Evolutionary conservation across 1,284 basidiomycete species (phyloP).

Genomic region (Melanopsichium pennsylvanicum): DNA sequence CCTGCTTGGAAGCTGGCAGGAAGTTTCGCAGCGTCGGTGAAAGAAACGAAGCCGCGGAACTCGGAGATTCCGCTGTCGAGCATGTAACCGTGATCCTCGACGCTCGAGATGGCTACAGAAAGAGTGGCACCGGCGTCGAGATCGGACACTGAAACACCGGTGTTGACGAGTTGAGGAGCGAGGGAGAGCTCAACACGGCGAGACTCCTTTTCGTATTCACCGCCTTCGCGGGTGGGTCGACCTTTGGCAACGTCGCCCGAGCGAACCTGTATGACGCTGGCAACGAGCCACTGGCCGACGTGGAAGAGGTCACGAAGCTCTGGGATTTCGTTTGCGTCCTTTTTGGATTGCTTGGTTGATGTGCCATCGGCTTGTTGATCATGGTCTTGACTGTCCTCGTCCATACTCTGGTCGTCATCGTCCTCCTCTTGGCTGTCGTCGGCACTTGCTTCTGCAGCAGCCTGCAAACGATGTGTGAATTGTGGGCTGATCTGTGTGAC

Average conservation of each 20-base stretch:
- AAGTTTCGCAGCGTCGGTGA: conserved; percentile 46
- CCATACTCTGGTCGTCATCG: conserved; percentile 32
- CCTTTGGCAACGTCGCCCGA: conserved; percentile 70
- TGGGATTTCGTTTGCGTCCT: conserved; percentile 37
- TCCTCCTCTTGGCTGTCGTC: conserved; percentile 71
- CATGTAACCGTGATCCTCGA: conserved; percentile 94
- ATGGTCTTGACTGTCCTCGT: conserved; percentile 66
- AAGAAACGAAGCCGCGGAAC: conserved; percentile 61
- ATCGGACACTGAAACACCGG: conserved; percentile 80
- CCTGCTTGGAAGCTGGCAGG: conserved; percentile 39
- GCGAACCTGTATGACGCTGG: conserved; percentile 77
- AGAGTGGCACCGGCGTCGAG: conserved; percentile 69
- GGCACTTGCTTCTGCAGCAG: conserved; percentile 66
- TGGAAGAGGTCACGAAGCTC: conserved; percentile 74
- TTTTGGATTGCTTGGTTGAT: conserved; percentile 10
- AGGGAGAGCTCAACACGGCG: conserved; percentile 81
- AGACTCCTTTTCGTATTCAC: conserved; percentile 60
- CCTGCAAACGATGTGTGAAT: conserved; percentile 74
- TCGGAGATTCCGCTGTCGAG: conserved; percentile 76
- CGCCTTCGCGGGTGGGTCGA: conserved; percentile 70
- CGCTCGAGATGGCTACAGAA: conserved; percentile 70
- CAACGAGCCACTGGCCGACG: conserved; percentile 85
- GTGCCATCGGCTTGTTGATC: conserved; percentile 18
- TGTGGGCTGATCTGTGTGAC: conserved; percentile 91
- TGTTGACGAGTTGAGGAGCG: conserved; percentile 84